Percentiles rank a stretch among this genome's conserved stretches.
Conservation (phyloP, 768 basidiomycete species). For the Boletus patriciae region DNA sequence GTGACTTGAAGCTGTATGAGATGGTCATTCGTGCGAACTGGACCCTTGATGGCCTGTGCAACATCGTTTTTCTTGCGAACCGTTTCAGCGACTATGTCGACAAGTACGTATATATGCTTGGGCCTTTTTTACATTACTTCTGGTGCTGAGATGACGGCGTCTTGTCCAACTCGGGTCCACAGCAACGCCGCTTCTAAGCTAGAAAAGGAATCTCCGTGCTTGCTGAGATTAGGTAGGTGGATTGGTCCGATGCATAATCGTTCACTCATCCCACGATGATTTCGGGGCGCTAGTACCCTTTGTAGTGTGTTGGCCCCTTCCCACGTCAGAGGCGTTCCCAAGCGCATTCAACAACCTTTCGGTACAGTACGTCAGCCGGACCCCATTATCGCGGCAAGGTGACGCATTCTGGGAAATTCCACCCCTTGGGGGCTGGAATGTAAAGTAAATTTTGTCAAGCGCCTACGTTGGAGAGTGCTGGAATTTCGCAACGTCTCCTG, state of each 20-base stretch:
- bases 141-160: background rate
- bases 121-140: background rate
- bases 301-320: conserved; percentile 49
- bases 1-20: conserved; percentile 71
- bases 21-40: conserved; percentile 62
- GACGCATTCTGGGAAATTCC: conserved; percentile 29
- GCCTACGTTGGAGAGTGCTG: background rate
- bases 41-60: conserved; percentile 44
- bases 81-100: conserved; percentile 64
- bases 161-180: conserved; percentile 19
- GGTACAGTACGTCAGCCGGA: conserved; percentile 47
- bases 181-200: conserved; percentile 57
- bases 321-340: conserved; percentile 48
- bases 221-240: conserved; percentile 54
- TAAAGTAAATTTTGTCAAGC: background rate
- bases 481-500: background rate
- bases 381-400: conserved; percentile 20
- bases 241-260: background rate
- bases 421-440: background rate
- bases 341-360: conserved; percentile 70
- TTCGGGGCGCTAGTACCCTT: conserved; percentile 43
- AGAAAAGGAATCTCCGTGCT: conserved; percentile 49
- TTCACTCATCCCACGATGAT: conserved; percentile 10
- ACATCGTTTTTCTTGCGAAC: conserved; percentile 64
- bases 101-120: conserved; percentile 43